Evolutionary conservation across 257 asterid genomes (phyloP), one percentile per base, ranked within the genome.

Genomic region (Voacanga thouarsii): DNA sequence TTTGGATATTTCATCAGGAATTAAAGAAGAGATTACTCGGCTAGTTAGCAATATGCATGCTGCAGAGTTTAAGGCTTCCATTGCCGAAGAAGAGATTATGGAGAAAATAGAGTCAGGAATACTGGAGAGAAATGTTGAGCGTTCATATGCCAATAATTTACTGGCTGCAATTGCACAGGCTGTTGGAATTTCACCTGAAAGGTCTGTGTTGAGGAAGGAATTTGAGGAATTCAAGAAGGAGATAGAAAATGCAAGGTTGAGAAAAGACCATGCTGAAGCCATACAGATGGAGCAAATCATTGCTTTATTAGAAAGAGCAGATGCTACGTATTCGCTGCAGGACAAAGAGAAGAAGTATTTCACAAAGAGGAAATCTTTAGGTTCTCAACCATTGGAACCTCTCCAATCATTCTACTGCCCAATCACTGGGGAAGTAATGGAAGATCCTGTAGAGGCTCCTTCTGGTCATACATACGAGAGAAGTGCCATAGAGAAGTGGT

Each of bases 201-300:
- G 75, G 56, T 74, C 88, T 33, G 87, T 81, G 5, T 76, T 89
- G 60, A 89, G 71, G 77, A 89, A 78, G 83, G 96, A 88, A 77
- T 75, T 90, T 66, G 86, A 85, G 45, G 90, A 89, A 60, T 89
- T 90, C 81, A 90, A 82, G 80, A 74, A 60, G 41, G 93, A 87
- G 79, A 84, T 87, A 73, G 91, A 90, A 16, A 87, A 83, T 76
- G 80, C 87, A 47, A 57, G 82, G 82, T 45, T 75, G 82, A 84
- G 83, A 87, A 90, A 90, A 79, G 87, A 86, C 80, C 82, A 83
- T 53, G 93, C 91, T 9, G 96, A 90, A 82, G 88, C 91, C 69
- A 79, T 90, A 28, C 93, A 89, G 79, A 87, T 90, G 91, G 96
- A 89, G 45, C 96, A 90, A 73, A 87, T 90, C 47, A 90, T 90